Evolutionary conservation across 805 yeast species (phyloP), one percentile per base, ranked within the genome.

Genomic region (Novakomyces olei): DNA sequence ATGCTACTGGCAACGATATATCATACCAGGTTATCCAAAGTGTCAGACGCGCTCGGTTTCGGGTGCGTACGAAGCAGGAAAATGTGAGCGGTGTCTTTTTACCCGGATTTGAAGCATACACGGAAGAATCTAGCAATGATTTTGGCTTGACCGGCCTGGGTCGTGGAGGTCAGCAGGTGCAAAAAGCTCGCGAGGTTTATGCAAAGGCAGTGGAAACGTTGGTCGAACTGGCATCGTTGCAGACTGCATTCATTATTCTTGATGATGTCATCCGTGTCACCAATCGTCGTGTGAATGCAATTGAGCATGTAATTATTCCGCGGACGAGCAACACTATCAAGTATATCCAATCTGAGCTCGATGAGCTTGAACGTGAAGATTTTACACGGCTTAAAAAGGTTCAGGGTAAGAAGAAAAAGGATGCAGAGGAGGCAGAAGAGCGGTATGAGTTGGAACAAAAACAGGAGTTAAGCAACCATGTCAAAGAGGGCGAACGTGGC

Each of bases 251-350:
- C 51, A 80, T 88, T 35, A 85, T 85, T 43, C 66, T 85, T 47
- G 98, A 88, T 57, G 98, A 85, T 54, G 98, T 85, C 37, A 88
- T 85, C 54, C 88, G 88, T 55, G 94, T 88, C 38, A 85, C 98
- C 34, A 85, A 85, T 57, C 70, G 98, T 61, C 78, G 98, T 65
- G 98, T 85, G 48, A 85, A 85, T 53, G 96, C 98, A 40, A 85
- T 85, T 55, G 98, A 85, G 60, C 96, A 85, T 49, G 96, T 85
- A 29, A 83, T 85, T 46, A 85, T 85, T 39, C 98, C 98, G 44
- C 69, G 96, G 57, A 88, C 96, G 2, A 95, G 88, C 54, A 85
- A 85, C 57, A 85, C 98, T 19, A 85, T 85, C 47, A 59, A 65
- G 34, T 70, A 85, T 57, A 85, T 85, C 61, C 83, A 81, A 54